Evolutionary conservation across 2,329 filamentous ascomycete genomes (phyloP), one percentile per base, ranked within the genome.

Genomic region (Fusarium poae): DNA sequence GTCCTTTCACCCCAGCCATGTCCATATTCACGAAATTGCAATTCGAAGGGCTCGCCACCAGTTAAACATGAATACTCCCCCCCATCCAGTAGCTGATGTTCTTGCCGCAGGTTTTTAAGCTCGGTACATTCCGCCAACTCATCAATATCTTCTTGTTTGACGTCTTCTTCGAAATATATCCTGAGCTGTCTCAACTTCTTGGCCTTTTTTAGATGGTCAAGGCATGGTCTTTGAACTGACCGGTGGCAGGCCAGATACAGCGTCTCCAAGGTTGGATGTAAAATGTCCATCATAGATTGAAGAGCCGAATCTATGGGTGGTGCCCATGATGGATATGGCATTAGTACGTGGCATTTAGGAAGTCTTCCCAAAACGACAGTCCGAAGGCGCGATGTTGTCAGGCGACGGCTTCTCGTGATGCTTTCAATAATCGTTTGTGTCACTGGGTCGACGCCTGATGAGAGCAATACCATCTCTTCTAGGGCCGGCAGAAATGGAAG

Each of bases 311-410:
- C 45, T 12, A 48, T 13, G 11, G 20, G 39, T 42, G 23, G 4
- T 4, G 2, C 37, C 5, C 7, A 2, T 10, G 12, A 0, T 6
- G 1, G 2, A 6, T 11, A 37, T 12, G 10, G 3, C 10, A 3
- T 6, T 3, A 18, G 3, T n/a, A 37, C 12, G 34, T 3, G 1
- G 10, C n/a, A 5, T 3, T 5, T 9, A 32, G 13, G 2, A 16
- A 10, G 9, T 10, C 29, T 9, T 16, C 12, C 7, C 15, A 48
- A 12, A 8, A 20, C 20, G 23, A 48, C 12, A 20, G 7, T 18
- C 15, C 20, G 45, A 32, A 48, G 45, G 15, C 12, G 20, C 20
- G 16, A 5, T 34, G 29, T 16, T 6, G 6, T 23, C 16, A 20
- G 16, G 15, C 20, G 15, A 34, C 20, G 12, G 29, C 16, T 18